phyloP scores from a whole-genome alignment of 352 stramenopile species.

The Globisporangium cystogenes region DNA sequence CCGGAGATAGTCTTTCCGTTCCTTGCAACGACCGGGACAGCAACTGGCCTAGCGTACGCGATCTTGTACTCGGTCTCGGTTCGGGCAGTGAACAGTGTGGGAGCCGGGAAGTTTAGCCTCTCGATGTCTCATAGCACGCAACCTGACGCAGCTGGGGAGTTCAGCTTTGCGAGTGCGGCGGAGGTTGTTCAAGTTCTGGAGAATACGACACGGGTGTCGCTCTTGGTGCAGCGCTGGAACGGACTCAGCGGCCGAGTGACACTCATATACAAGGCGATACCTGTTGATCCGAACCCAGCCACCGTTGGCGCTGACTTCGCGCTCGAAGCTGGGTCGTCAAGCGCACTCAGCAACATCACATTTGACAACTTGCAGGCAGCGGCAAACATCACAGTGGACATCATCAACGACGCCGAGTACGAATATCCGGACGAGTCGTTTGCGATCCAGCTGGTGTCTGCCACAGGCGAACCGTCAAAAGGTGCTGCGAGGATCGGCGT shows the following conservation, averaged over 20 bases:
- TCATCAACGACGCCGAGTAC: conserved; percentile 45
- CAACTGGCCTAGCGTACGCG: conserved; percentile 22
- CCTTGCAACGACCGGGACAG: conserved; percentile 4
- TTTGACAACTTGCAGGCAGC: conserved; percentile 27
- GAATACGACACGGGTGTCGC: conserved; percentile 24
- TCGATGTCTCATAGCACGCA: conserved; percentile 20
- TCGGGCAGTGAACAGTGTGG: conserved; percentile 25
- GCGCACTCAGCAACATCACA: conserved; percentile 17
- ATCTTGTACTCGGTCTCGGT: conserved; percentile 34
- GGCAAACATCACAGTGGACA: conserved; percentile 23
- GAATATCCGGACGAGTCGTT: conserved; percentile 36
- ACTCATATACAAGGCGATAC: conserved; percentile 18
- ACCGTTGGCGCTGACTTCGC: conserved; percentile 33
- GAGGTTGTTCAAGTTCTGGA: conserved; percentile 24
- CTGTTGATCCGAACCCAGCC: conserved; percentile 8
- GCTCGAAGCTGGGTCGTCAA: conserved; percentile 10
- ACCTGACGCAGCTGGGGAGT: conserved; percentile 45
- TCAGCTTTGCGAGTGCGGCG: conserved; percentile 25
- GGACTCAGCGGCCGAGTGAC: conserved; percentile 40
- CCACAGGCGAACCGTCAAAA: conserved; percentile 2
- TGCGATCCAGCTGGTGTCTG: conserved; percentile 21
- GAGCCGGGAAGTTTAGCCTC: conserved; percentile 29
- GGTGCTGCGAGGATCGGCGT: conserved; percentile 25
- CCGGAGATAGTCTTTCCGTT: conserved; percentile 5
- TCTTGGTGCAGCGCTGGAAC: conserved; percentile 31